These are phyloP conservation scores for Fusarium keratoplasticum DNA, from an alignment of 2,329 filamentous ascomycete species.

Conservation along the genomic window DNA sequence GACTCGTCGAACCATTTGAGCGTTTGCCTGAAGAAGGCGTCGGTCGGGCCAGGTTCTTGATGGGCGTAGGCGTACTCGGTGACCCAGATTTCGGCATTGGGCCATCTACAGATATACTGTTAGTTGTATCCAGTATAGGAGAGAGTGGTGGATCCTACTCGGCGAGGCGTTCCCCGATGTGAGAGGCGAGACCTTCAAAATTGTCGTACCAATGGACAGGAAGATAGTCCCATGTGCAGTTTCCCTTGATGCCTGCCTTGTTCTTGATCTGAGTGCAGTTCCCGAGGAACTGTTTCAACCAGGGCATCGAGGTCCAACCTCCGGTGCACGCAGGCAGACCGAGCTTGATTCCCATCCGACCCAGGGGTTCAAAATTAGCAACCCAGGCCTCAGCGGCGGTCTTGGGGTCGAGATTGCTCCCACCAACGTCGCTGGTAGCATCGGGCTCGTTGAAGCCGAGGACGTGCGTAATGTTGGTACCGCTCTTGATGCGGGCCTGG, in stretches of 20 bases:
- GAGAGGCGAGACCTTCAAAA: constrained; percentile 75
- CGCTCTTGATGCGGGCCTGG: constrained; percentile 61
- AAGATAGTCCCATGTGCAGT: constrained; percentile 73
- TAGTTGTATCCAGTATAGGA: neutral
- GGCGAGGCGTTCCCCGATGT: constrained; percentile 65
- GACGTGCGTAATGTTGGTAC: constrained; percentile 72
- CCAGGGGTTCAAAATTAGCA: constrained; percentile 76
- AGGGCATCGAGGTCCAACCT: constrained; percentile 67
- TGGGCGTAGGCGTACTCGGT: constrained; percentile 79
- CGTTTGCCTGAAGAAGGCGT: constrained; percentile 76
- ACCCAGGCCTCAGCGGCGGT: constrained; percentile 77
- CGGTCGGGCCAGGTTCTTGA: constrained; percentile 65
- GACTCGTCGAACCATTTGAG: constrained; percentile 72
- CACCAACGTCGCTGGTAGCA: constrained; percentile 64
- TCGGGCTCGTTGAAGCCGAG: constrained; percentile 88
- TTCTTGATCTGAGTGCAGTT: constrained; percentile 72
- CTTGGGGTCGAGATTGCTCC: constrained; percentile 69
- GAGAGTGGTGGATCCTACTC: constrained; percentile 44
- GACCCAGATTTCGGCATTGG: constrained; percentile 76
- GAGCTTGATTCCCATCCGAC: constrained; percentile 71
- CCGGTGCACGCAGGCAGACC: constrained; percentile 80
- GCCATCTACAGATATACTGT: constrained; percentile 58
- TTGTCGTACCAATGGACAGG: constrained; percentile 76
- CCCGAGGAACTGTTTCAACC: constrained; percentile 74
- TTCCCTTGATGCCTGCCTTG: constrained; percentile 50